Evolutionary conservation across 352 stramenopile genomes (phyloP), one percentile per base, ranked within the genome.

Genomic region (Phytopythium ostracodes): DNA sequence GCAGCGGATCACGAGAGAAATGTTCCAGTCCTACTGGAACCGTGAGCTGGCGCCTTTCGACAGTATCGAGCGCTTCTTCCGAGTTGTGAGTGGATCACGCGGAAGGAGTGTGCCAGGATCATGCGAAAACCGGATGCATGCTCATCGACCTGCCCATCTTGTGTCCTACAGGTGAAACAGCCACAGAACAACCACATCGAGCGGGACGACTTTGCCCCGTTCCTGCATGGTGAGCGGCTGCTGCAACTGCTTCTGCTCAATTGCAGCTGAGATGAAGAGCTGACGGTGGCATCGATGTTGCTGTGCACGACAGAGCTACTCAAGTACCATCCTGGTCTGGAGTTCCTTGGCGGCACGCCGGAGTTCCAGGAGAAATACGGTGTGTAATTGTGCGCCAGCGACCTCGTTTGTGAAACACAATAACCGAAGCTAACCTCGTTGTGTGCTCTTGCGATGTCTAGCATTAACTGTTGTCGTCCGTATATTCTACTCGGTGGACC

Each of bases 321-420:
- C 31, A 96, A 94, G 73, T 96, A 94, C 65, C 83, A 92, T 67
- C 83, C 85, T 47, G 97, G 97, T 43, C 76, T 99, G 31, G 96
- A 99, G 65, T 99, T 99, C 73, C 79, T 99, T 36, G 91, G 93
- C 44, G 94, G 93, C 53, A 98, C 98, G 62, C 91, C 94, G n/a
- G 97, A 99, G 70, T 99, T 99, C 79, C 97, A 99, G 79, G 95
- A 99, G 68, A 99, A 99, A 88, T 99, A 99, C 78, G 87, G 84
- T 92, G 64, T 10, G 69, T 62, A 3, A 3, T 36, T n/a, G 1
- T 20, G 22, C 10, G 22, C 2, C 11, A 17, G n/a, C 15, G n/a
- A 4, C 9, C 55, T 27, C 38, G 17, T n/a, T 36, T 4, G 22
- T 56, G 9, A 9, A 11, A 22, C 5, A 10, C 17, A 22, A 22